Base-by-base conservation (phyloP, 2,329 filamentous ascomycete species). In the Cytospora paraplurivora region DNA sequence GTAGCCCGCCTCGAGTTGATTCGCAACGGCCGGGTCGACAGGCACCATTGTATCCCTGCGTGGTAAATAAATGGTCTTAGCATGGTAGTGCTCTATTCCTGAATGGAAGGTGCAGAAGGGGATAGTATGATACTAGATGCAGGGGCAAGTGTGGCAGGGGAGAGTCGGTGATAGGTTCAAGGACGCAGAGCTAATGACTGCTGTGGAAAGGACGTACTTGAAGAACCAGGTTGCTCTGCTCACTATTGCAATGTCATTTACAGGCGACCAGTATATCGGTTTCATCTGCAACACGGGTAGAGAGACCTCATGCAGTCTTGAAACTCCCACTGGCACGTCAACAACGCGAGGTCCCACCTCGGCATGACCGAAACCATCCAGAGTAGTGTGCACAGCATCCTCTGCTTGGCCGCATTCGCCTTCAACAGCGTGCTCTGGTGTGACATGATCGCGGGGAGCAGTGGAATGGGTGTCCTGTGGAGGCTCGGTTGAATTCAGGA, bases 191-290 rank as follows among this genome's bases (percentile, higher is more conserved):
- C n/a, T 19, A 47, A 21, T 47, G n/a, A 21, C 2, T 47, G 44
- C n/a, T 8, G 1, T 8, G 4, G 4, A 21, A 47, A 19, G 4
- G 4, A 67, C 74, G 63, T 72, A 83, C 78, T 90, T 90, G 76
- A 98, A 98, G 74, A 99, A 99, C 95, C 95, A 99, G 0, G 94
- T 98, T 0, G 91, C 93, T 68, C 95, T 84, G 63, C 90, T 83
- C 1, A 98, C 93, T 41, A 88, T 82, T 7, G 92, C 89, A 37
- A 96, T 85, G 71, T 98, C 95, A 70, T 96, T 93, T 37, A 98
- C 84, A 8, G 95, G 94, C 19, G 90, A 93, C 95, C 95, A 99
- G 74, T 99, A 99, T 65, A 98, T 97, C 0, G 95, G 95, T 74
- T 93, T 92, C 93, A 99, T 96, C 71, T 91, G 83, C 38, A 96